Evolutionary conservation across 441 rosid genomes (phyloP), one percentile per base, ranked within the genome.

Genomic region (Populus hybrid): DNA sequence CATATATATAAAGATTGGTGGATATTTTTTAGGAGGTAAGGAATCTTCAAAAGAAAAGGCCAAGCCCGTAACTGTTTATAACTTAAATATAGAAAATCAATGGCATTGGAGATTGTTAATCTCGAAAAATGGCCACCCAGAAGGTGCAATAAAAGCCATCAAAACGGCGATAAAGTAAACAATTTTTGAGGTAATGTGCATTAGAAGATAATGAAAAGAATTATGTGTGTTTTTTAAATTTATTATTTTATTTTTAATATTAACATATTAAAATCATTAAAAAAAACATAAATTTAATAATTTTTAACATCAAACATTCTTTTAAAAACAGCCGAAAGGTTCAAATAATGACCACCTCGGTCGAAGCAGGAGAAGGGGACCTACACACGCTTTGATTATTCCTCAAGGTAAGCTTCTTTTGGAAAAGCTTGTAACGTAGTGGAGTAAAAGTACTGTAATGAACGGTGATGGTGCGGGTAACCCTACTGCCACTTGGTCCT

Each of bases 401-500:
- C 68, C 42, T 30, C 57, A 42, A 10, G 8, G 26, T 10, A 3
- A 46, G 10, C 69, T 12, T 73, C 32, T 53, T 42, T 42, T 42
- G 6, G 35, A 24, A 71, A 26, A 38, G 11, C 12, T 34, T 34
- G 35, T 34, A 34, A 34, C 35, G 1, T 34, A 34, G 35, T 34
- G 35, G 35, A 34, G 6, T 34, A 5, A 1, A 1, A 34, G 35
- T 34, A 34, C 35, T 34, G 35, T 34, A 34, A 34, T 34, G 35
- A 34, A 10, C 11, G n/a, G 67, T 78, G 78, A 73, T 76, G 69
- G 14, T 50, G 73, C 70, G 35, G n/a, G 18, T 69, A 61, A 67
- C 71, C 64, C 61, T 67, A 77, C 61, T 12, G 50, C 63, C 67
- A 9, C 34, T 34, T 28, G 65, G 53, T 10, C 70, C 42, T 34